phyloP scores from a whole-genome alignment of 495 filamentous ascomycete genomes.

The Physcia stellaris region DNA sequence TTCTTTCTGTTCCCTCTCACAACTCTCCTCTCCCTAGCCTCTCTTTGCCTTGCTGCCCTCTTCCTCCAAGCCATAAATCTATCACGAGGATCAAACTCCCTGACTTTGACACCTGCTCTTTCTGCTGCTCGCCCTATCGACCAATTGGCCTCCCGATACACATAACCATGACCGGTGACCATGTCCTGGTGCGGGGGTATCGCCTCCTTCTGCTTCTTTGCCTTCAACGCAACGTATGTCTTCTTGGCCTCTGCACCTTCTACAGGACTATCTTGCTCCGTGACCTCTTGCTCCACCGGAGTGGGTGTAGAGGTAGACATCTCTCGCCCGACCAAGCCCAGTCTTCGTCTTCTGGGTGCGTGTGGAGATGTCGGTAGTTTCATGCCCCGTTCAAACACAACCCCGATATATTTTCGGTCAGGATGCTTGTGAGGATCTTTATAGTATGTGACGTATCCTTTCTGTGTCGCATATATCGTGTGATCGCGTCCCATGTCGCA shows the following conservation, averaged over 20 bases:
- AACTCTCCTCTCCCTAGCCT: constrained; percentile 4
- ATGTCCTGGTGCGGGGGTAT: no score
- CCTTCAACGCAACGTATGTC: constrained; percentile 19
- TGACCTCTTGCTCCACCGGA: constrained; percentile 1
- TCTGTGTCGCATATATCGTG: constrained; percentile 75
- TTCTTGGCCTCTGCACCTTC: constrained; percentile 24
- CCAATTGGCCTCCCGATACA: constrained; percentile 76
- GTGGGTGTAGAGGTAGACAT: constrained; percentile 7
- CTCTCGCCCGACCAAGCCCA: constrained; percentile 50
- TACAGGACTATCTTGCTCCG: constrained; percentile 18
- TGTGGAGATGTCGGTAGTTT: constrained; percentile 61
- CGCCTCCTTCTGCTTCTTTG: constrained; percentile 17
- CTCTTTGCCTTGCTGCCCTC: constrained; percentile 35
- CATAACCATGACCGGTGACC: no score
- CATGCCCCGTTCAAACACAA: constrained; percentile 62
- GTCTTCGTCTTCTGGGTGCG: constrained; percentile 44
- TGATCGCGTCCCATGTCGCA: constrained; percentile 90
- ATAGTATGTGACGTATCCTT: constrained; percentile 94
- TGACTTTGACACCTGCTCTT: constrained; percentile 38
- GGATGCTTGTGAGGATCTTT: constrained; percentile 66
- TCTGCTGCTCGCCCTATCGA: constrained; percentile 60
- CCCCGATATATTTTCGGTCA: constrained; percentile 80
- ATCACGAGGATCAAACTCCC: constrained; percentile 39
- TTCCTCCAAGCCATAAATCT: constrained; percentile 51
- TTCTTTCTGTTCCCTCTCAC: constrained; percentile 4